Base-by-base conservation (phyloP, 768 basidiomycete species). In the Crepidotus variabilis region DNA sequence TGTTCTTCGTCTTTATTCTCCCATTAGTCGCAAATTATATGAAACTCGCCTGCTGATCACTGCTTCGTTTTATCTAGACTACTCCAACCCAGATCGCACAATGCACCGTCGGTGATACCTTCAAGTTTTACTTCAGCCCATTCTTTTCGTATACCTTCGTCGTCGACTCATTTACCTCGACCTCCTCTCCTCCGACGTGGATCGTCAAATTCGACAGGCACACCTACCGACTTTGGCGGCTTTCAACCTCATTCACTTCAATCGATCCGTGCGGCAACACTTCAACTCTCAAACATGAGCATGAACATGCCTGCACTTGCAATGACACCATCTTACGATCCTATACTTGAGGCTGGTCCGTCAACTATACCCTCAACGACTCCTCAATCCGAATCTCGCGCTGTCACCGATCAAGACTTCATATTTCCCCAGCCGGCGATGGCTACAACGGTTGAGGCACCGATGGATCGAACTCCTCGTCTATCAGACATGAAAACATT, bases 201-300 rank as follows among this genome's bases (percentile, higher is more conserved):
- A 20, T 52, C 56, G 56, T 50, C 55, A 52, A 57, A 51, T 51
- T 36, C 47, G 57, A 53, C 48, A 20, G 34, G 50, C 6, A 24
- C 49, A 35, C 23, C 32, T 49, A 22, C 51, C 48, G 49, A 61
- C 57, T 28, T 46, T 51, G 36, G 7, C 8, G 36, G 35, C 49
- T 59, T 60, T 10, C 52, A 62, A 55, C 73, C 80, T 8, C 87
- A 84, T 61, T 83, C 83, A 1, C 84, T 83, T 59, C 79, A 79
- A 60, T 75, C 78, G 24, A 92, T 91, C 57, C 83, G 90, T 16
- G 74, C 81, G 33, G 78, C 72, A 59, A 90, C 89, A 0, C 77
- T 91, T 65, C 76, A 85, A 51, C 75, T 92, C 2, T 87, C 88
- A 16, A 75, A 72, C 52, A 78, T 84, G 67, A 43, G 23, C 50